Evolutionary conservation across 202 grass and related monocot species (phyloP).

Genomic region (Saccharum hybrid): DNA sequence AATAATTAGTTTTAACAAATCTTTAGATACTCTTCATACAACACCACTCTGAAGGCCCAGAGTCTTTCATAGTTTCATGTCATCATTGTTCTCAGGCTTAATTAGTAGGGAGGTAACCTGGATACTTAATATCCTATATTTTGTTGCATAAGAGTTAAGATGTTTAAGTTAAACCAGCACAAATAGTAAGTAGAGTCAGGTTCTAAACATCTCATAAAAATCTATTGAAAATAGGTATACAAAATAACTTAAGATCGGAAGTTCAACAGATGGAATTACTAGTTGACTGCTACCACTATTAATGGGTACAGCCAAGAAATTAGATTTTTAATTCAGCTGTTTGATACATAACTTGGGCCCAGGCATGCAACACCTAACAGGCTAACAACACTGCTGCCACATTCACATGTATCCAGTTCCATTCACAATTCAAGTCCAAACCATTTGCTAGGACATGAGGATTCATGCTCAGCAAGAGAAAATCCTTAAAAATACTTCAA

Average conservation of each 20-base stretch:
- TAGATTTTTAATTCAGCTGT: neutral
- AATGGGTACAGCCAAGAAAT: neutral
- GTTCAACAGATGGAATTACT: neutral
- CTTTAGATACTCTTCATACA: neutral
- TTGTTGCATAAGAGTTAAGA: neutral
- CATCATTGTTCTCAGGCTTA: neutral
- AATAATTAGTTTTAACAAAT: neutral
- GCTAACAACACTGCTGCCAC: neutral
- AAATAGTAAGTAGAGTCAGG: neutral
- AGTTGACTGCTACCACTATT: conserved; percentile 3
- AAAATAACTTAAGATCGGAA: neutral
- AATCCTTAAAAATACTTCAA: neutral
- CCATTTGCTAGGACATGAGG: neutral
- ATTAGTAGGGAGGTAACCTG: neutral
- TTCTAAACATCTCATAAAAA: too few relatives aligned
- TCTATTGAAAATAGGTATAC: too few relatives aligned
- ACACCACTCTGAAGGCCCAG: neutral
- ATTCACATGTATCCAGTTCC: conserved; percentile 1
- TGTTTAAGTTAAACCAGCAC: neutral
- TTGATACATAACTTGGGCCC: neutral
- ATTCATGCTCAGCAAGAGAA: conserved; percentile 17
- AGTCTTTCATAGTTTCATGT: neutral
- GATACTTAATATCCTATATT: neutral
- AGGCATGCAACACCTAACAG: neutral
- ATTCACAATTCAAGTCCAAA: neutral